phyloP scores from a whole-genome alignment of 2,329 filamentous ascomycete species.

The Stagonosporopsis chrysanthemi region DNA sequence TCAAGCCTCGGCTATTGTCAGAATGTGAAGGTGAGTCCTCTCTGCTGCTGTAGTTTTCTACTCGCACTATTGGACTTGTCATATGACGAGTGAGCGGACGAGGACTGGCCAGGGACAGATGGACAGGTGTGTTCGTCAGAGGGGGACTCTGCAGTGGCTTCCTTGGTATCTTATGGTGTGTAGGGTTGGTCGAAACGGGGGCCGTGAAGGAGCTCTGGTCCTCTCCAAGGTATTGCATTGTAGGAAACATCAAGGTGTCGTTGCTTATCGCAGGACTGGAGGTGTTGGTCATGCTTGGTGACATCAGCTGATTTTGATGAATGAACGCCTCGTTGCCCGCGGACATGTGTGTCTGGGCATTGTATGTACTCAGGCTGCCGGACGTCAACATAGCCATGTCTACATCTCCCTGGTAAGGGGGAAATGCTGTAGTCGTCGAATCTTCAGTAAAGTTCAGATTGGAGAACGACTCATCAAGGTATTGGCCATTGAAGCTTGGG shows the following conservation, averaged over 20 bases:
- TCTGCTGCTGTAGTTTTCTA: slow-evolving; percentile 47
- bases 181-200: slow-evolving; percentile 31
- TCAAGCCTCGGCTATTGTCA: slow-evolving; percentile 43
- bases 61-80: slow-evolving; percentile 50
- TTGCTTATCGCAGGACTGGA: slow-evolving; percentile 48
- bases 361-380: slow-evolving; percentile 39
- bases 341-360: slow-evolving; percentile 37
- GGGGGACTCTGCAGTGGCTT: slow-evolving; percentile 50
- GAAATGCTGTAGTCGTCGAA: slow-evolving; percentile 28
- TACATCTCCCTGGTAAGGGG: slow-evolving; percentile 33
- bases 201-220: slow-evolving; percentile 36
- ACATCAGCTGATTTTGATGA: slow-evolving; percentile 44
- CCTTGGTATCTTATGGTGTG: slow-evolving; percentile 38
- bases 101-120: slow-evolving; percentile 34
- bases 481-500: slow-evolving; percentile 41
- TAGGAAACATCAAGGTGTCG: slow-evolving; percentile 30
- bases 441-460: slow-evolving; percentile 42
- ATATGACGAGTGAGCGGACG: slow-evolving; percentile 42
- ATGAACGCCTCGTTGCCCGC: slow-evolving; percentile 32
- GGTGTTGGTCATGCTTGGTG: slow-evolving; percentile 46
- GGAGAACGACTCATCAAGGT: slow-evolving; percentile 41
- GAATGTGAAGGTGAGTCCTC: slow-evolving; percentile 46
- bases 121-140: slow-evolving; percentile 47
- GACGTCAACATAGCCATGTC: slow-evolving; percentile 41
- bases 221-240: slow-evolving; percentile 31